Evolutionary conservation across 331 rosid species (phyloP).

Genomic region (Phaseolus coccineus): DNA sequence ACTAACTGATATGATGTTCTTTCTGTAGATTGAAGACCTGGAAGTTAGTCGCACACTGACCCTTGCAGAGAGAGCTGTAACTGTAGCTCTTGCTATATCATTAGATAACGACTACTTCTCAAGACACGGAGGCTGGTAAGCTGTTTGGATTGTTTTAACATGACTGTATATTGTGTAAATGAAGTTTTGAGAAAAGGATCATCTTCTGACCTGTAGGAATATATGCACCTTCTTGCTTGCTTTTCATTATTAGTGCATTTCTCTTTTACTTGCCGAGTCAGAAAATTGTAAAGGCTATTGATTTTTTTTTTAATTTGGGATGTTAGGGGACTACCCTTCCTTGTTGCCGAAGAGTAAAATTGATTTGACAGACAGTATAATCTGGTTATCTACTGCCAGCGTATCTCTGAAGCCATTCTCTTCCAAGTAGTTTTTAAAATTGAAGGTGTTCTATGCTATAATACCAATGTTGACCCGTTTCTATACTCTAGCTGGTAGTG

Average conservation of each 20-base stretch:
- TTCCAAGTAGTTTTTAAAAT: constrained; percentile 32
- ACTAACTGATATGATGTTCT: constrained; percentile 33
- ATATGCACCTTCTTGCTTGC: constrained; percentile 18
- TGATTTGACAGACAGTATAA: constrained; percentile 38
- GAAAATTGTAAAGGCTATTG: constrained; percentile 42
- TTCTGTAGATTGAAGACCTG: constrained; percentile 76
- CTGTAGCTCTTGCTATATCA: constrained; percentile 95
- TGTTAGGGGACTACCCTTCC: constrained; percentile 81
- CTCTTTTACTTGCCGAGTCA: constrained; percentile 29
- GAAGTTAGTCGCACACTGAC: constrained; percentile 76
- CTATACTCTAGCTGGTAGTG: neutral
- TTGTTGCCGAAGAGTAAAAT: constrained; percentile 69
- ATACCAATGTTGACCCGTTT: constrained; percentile 17
- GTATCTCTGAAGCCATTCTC: constrained; percentile 41
- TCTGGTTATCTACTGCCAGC: constrained; percentile 37
- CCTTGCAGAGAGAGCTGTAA: constrained; percentile 86
- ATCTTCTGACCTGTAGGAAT: constrained; percentile 17
- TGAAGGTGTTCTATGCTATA: constrained; percentile 22
- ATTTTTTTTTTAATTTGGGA: constrained; percentile 37
- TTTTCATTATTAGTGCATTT: constrained; percentile 12
- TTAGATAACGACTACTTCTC: constrained; percentile 97
- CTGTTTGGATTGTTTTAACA: constrained; percentile 33
- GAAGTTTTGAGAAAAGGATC: neutral
- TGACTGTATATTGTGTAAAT: constrained; percentile 17
- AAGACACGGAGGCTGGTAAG: constrained; percentile 96